These are phyloP conservation scores for Gracilariopsis chorda DNA, from an alignment of 23 red algal genomes.

Conservation along the genomic window DNA sequence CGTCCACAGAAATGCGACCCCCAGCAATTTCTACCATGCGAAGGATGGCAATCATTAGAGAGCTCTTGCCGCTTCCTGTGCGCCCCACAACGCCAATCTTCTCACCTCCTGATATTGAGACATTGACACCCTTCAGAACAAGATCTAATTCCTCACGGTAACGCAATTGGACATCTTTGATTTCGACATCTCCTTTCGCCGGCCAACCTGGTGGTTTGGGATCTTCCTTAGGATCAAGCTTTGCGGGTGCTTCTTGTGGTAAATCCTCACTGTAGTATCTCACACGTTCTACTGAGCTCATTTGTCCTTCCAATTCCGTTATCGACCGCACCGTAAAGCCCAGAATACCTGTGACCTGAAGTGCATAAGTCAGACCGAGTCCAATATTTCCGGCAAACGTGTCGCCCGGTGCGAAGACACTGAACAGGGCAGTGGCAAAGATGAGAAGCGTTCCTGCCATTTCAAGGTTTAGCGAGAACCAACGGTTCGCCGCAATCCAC, in stretches of 20 bases:
- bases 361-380: constrained; percentile 75
- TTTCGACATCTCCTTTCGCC: constrained; percentile 29
- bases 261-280: constrained; percentile 78
- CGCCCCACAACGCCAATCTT: constrained; percentile 93
- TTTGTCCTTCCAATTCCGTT: constrained; percentile 93
- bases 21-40: constrained; percentile 88
- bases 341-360: constrained; percentile 88
- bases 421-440: constrained; percentile 83
- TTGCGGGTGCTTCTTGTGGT: constrained; percentile 77
- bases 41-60: constrained; percentile 86
- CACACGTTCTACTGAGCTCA: constrained; percentile 96
- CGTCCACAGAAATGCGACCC: constrained; percentile 78
- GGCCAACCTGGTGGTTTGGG: constrained; percentile 71
- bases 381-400: constrained; percentile 58
- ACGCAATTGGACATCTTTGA: constrained; percentile 78
- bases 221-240: constrained; percentile 37
- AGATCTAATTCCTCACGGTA: constrained; percentile 86
- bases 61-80: constrained; percentile 93
- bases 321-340: constrained; percentile 89
- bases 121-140: constrained; percentile 76
- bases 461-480: constrained; percentile 87
- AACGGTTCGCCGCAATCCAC: constrained; percentile 72
- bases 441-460: constrained; percentile 73
- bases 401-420: constrained; percentile 38
- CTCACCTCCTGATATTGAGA: constrained; percentile 76